A percentile compares a stretch with the other conserved stretches of the same genome.
Evolutionary conservation across 2,329 filamentous ascomycete species (phyloP).

Genomic region (Sarocladium kiliense): DNA sequence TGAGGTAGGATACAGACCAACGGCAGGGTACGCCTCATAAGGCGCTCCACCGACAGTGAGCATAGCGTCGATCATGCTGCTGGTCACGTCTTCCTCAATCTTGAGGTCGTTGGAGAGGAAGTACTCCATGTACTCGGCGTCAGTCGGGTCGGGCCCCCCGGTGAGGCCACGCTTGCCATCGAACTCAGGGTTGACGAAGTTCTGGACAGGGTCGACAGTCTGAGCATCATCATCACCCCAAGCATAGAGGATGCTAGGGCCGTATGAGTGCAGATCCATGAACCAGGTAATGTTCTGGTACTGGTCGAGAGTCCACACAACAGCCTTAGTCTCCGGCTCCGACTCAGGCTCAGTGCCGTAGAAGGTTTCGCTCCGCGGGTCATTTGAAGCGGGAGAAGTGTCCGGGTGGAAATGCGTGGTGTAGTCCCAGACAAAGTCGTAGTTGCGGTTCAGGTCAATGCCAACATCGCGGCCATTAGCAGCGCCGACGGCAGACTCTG

Average conservation of each 20-base stretch:
- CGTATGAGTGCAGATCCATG: slow-evolving; percentile 48
- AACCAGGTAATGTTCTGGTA: slow-evolving; percentile 47
- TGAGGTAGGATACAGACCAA: slow-evolving; percentile 36
- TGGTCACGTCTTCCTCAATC: slow-evolving; percentile 24
- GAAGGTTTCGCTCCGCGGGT: slow-evolving; percentile 37
- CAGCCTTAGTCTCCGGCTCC: slow-evolving; percentile 46
- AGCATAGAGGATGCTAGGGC: slow-evolving; percentile 43
- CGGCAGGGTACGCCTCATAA: slow-evolving; percentile 31
- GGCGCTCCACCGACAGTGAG: slow-evolving; percentile 24
- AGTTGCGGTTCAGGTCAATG: slow-evolving; percentile 47
- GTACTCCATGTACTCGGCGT: slow-evolving; percentile 34
- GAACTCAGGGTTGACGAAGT: slow-evolving; percentile 44
- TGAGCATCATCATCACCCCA: slow-evolving; percentile 50
- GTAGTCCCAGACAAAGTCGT: slow-evolving; percentile 51
- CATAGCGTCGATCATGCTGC: slow-evolving; percentile 28
- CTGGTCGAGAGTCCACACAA: slow-evolving; percentile 44
- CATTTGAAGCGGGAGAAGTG: slow-evolving; percentile 28
- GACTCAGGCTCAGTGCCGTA: slow-evolving; percentile 43
- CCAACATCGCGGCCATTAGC: slow-evolving; percentile 25
- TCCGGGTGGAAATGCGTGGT: slow-evolving; percentile 32
- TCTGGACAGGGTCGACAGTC: slow-evolving; percentile 34
- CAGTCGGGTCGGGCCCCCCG: slow-evolving; percentile 25
- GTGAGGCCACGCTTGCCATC: slow-evolving; percentile 41
- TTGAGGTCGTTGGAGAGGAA: slow-evolving; percentile 25
- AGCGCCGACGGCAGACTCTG: slow-evolving; percentile 23